These are phyloP conservation scores for Botrytis sinoallii DNA, from an alignment of 2,329 filamentous ascomycete species.

Conservation along the genomic window DNA sequence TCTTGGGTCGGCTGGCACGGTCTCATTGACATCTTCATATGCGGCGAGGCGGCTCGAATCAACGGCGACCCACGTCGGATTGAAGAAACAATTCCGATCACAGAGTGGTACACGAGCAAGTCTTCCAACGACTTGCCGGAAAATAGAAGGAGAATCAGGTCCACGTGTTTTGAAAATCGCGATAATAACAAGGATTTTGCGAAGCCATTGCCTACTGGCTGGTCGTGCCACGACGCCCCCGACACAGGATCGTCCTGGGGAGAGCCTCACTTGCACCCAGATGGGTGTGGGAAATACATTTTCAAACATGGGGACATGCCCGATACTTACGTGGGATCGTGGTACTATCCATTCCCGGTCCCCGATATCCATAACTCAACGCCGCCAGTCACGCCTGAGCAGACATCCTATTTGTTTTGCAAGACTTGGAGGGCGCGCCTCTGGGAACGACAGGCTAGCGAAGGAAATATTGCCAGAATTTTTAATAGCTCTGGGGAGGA, in stretches of 20 bases:
- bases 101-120: not conserved
- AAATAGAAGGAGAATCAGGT: not conserved
- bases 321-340: not conserved
- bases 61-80: not conserved
- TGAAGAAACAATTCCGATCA: not conserved
- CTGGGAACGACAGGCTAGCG: not conserved
- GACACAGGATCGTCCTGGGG: not conserved
- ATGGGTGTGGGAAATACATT: not conserved
- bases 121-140: not conserved
- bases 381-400: not conserved
- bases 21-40: accelerated
- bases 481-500: not conserved
- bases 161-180: not conserved
- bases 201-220: not conserved
- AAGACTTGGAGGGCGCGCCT: not conserved
- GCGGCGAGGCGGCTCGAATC: not conserved
- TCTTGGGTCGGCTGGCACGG: not conserved
- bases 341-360: not conserved
- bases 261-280: not conserved
- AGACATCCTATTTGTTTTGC: not conserved
- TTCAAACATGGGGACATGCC: not conserved
- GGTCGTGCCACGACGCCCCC: not conserved
- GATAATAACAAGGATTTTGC: not conserved
- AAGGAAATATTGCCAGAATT: not conserved
- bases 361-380: not conserved